Percentiles rank a stretch among this genome's conserved stretches.
Conservation (phyloP, 495 filamentous ascomycete genomes). For the Cercophora sp. region DNA sequence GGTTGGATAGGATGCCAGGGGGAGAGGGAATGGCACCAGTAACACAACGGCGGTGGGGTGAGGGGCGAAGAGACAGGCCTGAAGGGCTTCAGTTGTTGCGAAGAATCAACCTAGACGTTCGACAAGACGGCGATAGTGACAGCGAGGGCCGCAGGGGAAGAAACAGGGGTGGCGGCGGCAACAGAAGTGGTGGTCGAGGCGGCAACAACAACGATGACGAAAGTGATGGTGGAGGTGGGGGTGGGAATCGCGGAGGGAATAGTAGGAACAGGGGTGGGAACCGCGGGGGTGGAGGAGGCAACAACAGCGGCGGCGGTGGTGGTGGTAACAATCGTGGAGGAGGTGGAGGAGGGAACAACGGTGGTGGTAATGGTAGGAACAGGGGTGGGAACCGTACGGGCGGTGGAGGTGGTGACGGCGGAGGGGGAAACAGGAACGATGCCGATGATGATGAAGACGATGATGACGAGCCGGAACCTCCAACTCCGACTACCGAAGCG, state of each 20-base stretch:
- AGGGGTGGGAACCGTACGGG: slow-evolving; percentile 1
- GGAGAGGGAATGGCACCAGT: slow-evolving; percentile 32
- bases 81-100: slow-evolving; percentile 4
- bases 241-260: background rate
- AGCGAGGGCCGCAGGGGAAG: background rate
- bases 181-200: background rate
- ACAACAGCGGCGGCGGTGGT: background rate
- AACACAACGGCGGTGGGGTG: background rate
- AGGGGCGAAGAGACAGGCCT: slow-evolving; percentile 9
- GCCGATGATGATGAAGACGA: background rate
- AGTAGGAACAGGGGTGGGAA: background rate
- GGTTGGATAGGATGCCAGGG: slow-evolving; percentile 20
- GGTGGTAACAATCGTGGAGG: background rate
- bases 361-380: background rate
- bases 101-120: background rate
- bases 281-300: background rate
- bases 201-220: background rate
- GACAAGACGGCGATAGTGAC: slow-evolving; percentile 16
- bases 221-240: background rate
- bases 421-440: background rate
- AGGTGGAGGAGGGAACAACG: background rate
- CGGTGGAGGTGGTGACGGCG: background rate
- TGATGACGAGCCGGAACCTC: background rate
- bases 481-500: background rate
- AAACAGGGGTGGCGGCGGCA: slow-evolving; percentile 2